phyloP scores from a whole-genome alignment of 768 basidiomycete species.

The Suillus variegatus region DNA sequence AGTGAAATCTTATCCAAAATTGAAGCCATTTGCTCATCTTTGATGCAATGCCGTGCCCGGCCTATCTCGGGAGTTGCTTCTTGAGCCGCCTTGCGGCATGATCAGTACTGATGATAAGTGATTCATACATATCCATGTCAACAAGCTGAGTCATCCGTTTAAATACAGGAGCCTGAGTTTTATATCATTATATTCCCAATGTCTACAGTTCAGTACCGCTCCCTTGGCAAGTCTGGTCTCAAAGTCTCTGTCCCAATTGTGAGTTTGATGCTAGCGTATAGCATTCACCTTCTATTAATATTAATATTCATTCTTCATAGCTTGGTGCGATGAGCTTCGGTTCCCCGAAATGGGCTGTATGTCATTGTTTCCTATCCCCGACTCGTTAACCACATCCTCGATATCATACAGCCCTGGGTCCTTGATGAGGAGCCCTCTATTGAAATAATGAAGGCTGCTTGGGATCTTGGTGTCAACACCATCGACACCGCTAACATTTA shows the following conservation, averaged over 20 bases:
- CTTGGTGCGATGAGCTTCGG: conserved; percentile 31
- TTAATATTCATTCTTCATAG: conserved; percentile 13
- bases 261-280: conserved; percentile 8
- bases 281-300: too few relatives aligned
- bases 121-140: too few relatives aligned
- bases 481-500: conserved; percentile 41
- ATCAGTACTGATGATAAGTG: too few relatives aligned
- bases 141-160: too few relatives aligned
- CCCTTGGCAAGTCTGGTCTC: conserved; percentile 33
- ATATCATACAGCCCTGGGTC: conserved; percentile 22
- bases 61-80: too few relatives aligned
- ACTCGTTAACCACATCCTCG: not conserved
- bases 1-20: too few relatives aligned
- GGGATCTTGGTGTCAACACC: conserved; percentile 40
- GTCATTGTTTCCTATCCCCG: conserved; percentile 8
- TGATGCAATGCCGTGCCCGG: too few relatives aligned
- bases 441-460: conserved; percentile 35
- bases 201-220: conserved; percentile 29
- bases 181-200: not conserved
- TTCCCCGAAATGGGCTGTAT: conserved; percentile 25
- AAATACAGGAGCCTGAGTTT: too few relatives aligned
- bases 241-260: conserved; percentile 36
- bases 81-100: too few relatives aligned
- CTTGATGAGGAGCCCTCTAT: conserved; percentile 29
- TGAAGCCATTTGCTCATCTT: too few relatives aligned